Conservation (phyloP, 495 filamentous ascomycete species). For the Hyaloscypha finlandica region DNA sequence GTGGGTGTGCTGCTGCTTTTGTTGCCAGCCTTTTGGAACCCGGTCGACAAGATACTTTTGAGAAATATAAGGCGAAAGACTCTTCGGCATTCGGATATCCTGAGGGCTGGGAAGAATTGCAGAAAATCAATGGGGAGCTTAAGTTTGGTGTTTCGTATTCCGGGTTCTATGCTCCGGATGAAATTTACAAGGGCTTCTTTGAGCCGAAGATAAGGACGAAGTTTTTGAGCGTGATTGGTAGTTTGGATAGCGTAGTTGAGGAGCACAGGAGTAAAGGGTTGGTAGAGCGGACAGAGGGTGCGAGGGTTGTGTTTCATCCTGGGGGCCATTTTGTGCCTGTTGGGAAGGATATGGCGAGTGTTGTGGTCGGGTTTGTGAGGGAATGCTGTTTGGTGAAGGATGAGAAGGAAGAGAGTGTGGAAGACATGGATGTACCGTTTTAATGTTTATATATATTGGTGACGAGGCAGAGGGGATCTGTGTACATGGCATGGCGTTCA, state of each 20-base stretch:
- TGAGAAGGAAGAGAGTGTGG: constrained; percentile 51
- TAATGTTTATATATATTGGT: constrained; percentile 28
- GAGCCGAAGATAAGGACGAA: constrained; percentile 76
- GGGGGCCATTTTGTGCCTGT: constrained; percentile 92
- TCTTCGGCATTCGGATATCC: constrained; percentile 43
- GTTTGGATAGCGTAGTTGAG: constrained; percentile 85
- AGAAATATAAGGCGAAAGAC: constrained; percentile 29
- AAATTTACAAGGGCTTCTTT: constrained; percentile 69
- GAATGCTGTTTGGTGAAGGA: constrained; percentile 49
- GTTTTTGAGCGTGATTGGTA: constrained; percentile 79
- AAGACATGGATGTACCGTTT: constrained; percentile 72
- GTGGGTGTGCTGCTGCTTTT: constrained; percentile 61
- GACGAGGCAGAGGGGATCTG: neutral
- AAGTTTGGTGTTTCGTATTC: constrained; percentile 80
- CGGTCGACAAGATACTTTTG: constrained; percentile 49
- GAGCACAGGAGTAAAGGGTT: constrained; percentile 67
- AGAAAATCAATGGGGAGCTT: constrained; percentile 55
- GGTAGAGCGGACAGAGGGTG: constrained; percentile 60
- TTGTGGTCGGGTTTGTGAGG: constrained; percentile 72
- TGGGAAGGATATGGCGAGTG: constrained; percentile 74
- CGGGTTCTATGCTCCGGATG: constrained; percentile 71
- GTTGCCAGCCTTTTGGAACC: constrained; percentile 68
- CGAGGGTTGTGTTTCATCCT: constrained; percentile 75
- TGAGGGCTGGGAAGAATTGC: constrained; percentile 35
- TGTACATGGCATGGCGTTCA: constrained; percentile 27